A percentile compares a stretch with the other conserved stretches of the same genome.
Conservation (phyloP, 139 green algal genomes). For the Chlorella sp. region DNA sequence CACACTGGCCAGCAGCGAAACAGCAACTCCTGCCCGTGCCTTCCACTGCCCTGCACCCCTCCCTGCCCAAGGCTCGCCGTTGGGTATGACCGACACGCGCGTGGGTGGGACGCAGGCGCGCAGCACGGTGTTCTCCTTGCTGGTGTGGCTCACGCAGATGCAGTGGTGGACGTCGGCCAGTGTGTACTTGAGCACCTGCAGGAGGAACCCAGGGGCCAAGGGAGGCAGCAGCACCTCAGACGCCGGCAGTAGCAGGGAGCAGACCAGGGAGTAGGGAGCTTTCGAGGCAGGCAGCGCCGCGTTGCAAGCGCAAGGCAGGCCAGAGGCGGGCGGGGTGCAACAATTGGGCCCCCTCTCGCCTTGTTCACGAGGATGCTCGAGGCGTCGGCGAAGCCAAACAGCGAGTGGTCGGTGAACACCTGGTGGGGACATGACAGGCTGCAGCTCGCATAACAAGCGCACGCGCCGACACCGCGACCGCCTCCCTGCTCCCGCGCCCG, state of each 20-base stretch:
- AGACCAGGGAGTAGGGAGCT: too few relatives aligned
- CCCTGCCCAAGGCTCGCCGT: conserved; percentile 57
- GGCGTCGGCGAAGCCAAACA: conserved; percentile 94
- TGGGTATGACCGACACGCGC: conserved; percentile 94
- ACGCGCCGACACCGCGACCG: too few relatives aligned
- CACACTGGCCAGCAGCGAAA: neutral
- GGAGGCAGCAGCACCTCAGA: neutral
- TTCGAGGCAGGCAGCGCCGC: too few relatives aligned
- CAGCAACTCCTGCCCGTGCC: neutral
- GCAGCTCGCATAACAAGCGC: too few relatives aligned
- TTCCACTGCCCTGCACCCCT: too few relatives aligned
- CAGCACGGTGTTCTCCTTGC: conserved; percentile 97
- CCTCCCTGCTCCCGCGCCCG: too few relatives aligned
- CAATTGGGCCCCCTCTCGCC: too few relatives aligned
- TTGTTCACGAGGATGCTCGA: conserved; percentile 89
- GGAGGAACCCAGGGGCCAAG: too few relatives aligned
- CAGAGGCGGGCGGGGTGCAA: too few relatives aligned
- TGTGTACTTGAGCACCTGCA: conserved; percentile 71
- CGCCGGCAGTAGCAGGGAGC: neutral
- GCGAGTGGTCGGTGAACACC: conserved; percentile 98
- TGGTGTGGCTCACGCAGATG: conserved; percentile 96
- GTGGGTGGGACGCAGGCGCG: conserved; percentile 82
- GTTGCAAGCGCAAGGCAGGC: too few relatives aligned
- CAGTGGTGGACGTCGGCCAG: conserved; percentile 74
- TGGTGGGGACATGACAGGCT: too few relatives aligned